Conservation (phyloP, 1,284 basidiomycete genomes). For the Tremellales sp. region DNA sequence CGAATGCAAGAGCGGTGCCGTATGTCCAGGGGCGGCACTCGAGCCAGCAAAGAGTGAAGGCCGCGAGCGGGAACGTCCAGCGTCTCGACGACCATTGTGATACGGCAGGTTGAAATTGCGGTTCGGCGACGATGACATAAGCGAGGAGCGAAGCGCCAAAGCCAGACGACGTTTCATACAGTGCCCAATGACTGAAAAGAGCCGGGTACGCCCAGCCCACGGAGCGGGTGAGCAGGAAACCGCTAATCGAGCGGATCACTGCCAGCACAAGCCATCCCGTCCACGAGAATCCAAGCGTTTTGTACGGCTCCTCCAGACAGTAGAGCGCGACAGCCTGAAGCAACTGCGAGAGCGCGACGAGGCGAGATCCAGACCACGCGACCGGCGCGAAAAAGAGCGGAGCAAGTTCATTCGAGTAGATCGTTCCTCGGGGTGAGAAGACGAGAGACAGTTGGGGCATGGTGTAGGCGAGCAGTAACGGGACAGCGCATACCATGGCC, state of each 20-base stretch:
- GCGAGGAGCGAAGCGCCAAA: conserved; percentile 7
- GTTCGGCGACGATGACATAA: neutral
- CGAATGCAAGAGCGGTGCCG: neutral
- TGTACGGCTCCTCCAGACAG: neutral
- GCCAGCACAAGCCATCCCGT: neutral
- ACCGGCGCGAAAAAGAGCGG: neutral
- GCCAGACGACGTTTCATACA: conserved; percentile 11
- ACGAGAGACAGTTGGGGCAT: no score
- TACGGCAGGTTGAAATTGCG: no score
- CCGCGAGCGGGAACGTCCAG: neutral
- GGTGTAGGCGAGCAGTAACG: no score
- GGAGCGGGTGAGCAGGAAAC: conserved; percentile 9
- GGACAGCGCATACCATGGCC: no score
- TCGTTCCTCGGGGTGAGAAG: conserved; percentile 1
- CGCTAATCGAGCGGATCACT: conserved; percentile 4
- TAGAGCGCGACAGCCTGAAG: neutral
- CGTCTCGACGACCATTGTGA: no score
- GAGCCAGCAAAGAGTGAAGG: conserved; percentile 2
- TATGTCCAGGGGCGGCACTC: conserved; percentile 11
- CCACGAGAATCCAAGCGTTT: neutral
- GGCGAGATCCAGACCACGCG: neutral
- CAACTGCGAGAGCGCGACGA: neutral
- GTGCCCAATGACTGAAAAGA: conserved; percentile 10
- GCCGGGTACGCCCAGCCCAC: conserved; percentile 12
- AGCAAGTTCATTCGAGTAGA: conserved; percentile 1